Percentiles rank a stretch among this genome's conserved stretches.
These are phyloP conservation scores for Beauveria sp. DNA, from an alignment of 2,329 filamentous ascomycete genomes.

Conservation along the genomic window DNA sequence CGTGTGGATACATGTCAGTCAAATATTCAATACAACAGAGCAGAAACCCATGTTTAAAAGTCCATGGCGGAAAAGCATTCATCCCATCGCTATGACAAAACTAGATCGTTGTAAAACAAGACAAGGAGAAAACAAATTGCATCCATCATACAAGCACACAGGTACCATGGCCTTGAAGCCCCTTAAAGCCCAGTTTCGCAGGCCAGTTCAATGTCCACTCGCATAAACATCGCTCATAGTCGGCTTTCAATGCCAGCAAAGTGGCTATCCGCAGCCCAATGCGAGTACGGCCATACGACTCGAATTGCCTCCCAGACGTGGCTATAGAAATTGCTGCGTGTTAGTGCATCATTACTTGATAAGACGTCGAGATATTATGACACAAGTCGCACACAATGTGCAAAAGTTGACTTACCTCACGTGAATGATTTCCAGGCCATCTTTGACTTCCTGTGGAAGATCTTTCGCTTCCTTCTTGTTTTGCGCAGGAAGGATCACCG, in stretches of 20 bases:
- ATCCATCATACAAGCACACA: constrained; percentile 7
- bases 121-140: not conserved
- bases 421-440: constrained; percentile 80
- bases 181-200: not conserved
- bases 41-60: not conserved
- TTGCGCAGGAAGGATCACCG: constrained; percentile 76
- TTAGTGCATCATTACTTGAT: constrained; percentile 20
- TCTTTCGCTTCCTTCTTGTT: constrained; percentile 92
- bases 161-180: not conserved
- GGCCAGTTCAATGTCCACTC: not conserved
- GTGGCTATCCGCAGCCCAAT: constrained; percentile 69
- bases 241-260: constrained; percentile 69
- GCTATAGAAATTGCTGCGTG: constrained; percentile 35
- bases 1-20: not conserved
- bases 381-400: not conserved
- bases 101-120: not conserved
- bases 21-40: not conserved
- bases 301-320: constrained; percentile 93
- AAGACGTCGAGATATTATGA: not conserved
- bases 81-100: constrained; percentile 7
- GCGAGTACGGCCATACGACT: constrained; percentile 81
- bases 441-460: constrained; percentile 79
- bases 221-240: constrained; percentile 42
- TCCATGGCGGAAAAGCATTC: not conserved
- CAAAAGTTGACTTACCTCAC: constrained; percentile 57